Conservation (phyloP, 306 rosid genomes). For the Cucurbita pepo region DNA sequence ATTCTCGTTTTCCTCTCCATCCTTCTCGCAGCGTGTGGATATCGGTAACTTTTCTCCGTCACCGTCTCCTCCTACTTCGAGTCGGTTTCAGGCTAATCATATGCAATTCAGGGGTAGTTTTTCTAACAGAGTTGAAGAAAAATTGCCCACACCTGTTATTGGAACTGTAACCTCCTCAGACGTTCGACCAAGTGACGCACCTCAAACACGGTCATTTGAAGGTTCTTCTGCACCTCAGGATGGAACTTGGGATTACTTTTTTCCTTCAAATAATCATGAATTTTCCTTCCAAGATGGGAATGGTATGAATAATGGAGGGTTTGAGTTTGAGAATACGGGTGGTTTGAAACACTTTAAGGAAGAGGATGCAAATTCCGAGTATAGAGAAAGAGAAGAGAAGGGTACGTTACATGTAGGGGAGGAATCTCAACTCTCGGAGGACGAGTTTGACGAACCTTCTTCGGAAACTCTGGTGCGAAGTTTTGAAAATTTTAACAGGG, state of each 20-base stretch:
- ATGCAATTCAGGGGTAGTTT: conserved; percentile 44
- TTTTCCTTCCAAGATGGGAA: conserved; percentile 59
- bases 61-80: conserved; percentile 55
- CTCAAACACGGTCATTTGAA: conserved; percentile 30
- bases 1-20: conserved; percentile 46
- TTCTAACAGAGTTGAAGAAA: conserved; percentile 53
- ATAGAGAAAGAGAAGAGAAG: conserved; percentile 59
- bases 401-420: conserved; percentile 35
- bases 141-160: conserved; percentile 31
- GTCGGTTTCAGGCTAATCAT: conserved; percentile 42
- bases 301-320: conserved; percentile 22
- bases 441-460: conserved; percentile 73
- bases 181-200: conserved; percentile 22
- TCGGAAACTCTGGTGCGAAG: conserved; percentile 48
- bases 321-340: conserved; percentile 29
- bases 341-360: conserved; percentile 34
- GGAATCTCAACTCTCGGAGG: conserved; percentile 55
- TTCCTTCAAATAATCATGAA: conserved; percentile 53
- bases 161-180: conserved; percentile 51
- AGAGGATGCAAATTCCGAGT: conserved; percentile 60
- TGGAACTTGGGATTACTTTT: conserved; percentile 76
- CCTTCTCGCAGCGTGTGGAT: conserved; percentile 36
- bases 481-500: conserved; percentile 62
- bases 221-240: conserved; percentile 44
- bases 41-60: conserved; percentile 33